Evolutionary conservation across 129 eudicot genomes (phyloP), one percentile per base, ranked within the genome.

Genomic region (Pseudognaphalium luteoalbum): DNA sequence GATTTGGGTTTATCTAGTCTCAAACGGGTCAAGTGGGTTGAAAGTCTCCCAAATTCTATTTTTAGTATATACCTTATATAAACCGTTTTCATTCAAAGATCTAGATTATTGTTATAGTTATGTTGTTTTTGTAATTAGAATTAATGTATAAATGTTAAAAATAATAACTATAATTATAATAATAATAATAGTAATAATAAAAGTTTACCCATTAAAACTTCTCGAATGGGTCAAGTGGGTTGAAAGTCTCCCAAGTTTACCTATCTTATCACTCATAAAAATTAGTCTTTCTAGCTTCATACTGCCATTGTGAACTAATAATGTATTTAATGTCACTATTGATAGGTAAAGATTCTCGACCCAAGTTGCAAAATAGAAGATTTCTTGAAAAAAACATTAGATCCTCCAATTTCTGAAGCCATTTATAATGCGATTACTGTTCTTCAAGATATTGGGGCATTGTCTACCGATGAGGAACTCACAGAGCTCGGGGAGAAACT

Each of bases 391-490:
- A 95, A 91, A 76, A 85, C 94, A 7, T 25, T 95, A 76, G 99
- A 95, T 59, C 99, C 99, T 34, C 99, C 99, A 0, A 91, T 95
- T n/a, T 66, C 79, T 34, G 92, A 91, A 86, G 78, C 94, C 22
- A 89, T 91, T 75, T 90, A 84, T 64, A 95, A 95, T 62, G 99
- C 97, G 22, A 75, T 95, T 11, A 71, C 75, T 7, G 80, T 89
- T 80, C 97, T 95, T 57, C 92, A 89, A 88, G 99, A 91, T 42
- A 87, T 95, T 39, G 99, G 99, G 54, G 99, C 99, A 2, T 73
- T 95, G 50, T 71, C 99, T 34, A 67, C 68, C 20, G 84, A 86
- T 44, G 99, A 91, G 84, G 83, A 80, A 81, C 93, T 95, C 57
- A 95, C 99, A 1, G 97, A 87, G 41, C 91, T 95, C 1, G 99